Conservation (phyloP, 148 eudicot species). For the Rhododendron simsii region DNA sequence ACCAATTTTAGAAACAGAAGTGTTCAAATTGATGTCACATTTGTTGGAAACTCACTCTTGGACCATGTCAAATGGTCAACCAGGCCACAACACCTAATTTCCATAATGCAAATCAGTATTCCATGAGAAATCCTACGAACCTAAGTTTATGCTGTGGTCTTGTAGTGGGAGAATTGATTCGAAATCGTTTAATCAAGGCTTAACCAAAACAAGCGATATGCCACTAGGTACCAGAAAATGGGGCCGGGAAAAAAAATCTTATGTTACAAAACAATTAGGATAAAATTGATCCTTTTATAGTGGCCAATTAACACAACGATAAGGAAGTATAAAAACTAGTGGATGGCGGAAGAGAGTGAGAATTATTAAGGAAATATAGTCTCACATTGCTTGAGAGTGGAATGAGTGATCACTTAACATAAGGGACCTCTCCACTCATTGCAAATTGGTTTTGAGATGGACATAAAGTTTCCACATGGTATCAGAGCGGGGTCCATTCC, state of each 20-base stretch:
- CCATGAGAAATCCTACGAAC: neutral
- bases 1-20: neutral
- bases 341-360: neutral
- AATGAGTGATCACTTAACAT: too few relatives aligned
- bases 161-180: neutral
- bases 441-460: too few relatives aligned
- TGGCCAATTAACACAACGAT: neutral
- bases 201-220: neutral
- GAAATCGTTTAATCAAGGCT: neutral
- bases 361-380: neutral
- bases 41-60: neutral
- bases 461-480: too few relatives aligned
- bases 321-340: neutral
- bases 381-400: too few relatives aligned
- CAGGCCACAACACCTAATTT: neutral
- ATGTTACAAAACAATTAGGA: neutral
- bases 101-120: neutral
- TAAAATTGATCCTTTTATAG: neutral
- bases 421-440: too few relatives aligned
- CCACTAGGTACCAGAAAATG: neutral
- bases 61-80: neutral
- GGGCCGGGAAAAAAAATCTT: neutral
- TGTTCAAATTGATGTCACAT: neutral
- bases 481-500: too few relatives aligned
- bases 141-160: neutral